Evolutionary conservation across 164 flowering plant species (phyloP).

Genomic region (Vitis amurensis): DNA sequence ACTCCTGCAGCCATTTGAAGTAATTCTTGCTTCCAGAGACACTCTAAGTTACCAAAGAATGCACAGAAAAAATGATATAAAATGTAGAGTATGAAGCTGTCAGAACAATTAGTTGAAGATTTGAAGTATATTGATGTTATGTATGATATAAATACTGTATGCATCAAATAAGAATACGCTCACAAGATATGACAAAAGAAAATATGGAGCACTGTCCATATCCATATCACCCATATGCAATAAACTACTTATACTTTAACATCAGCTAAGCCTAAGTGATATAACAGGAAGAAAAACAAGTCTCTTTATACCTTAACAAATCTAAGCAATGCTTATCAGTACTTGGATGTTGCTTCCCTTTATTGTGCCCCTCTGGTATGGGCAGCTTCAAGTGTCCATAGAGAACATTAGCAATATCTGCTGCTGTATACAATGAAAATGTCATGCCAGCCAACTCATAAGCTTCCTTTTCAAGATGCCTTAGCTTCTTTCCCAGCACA

Average conservation of each 20-base stretch:
- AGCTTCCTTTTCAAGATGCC: slow-evolving; percentile 83
- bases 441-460: slow-evolving; percentile 76
- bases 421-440: slow-evolving; percentile 74
- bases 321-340: slow-evolving; percentile 95
- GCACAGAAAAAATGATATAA: no score
- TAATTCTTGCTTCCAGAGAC: no score
- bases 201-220: not conserved
- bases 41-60: no score
- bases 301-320: slow-evolving; percentile 60
- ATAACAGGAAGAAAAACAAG: not conserved
- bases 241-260: not conserved
- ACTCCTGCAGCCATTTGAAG: no score
- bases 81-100: no score
- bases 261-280: no score
- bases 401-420: slow-evolving; percentile 89
- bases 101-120: no score
- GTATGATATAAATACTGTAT: no score
- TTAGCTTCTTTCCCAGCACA: slow-evolving; percentile 62
- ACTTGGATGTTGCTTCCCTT: slow-evolving; percentile 91
- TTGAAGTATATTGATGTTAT: no score
- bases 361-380: slow-evolving; percentile 61
- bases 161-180: no score
- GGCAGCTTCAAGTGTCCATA: slow-evolving; percentile 84
- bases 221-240: not conserved
- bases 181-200: no score